Conservation (phyloP, 176 grass and related monocot species). For the Avena insularis region DNA sequence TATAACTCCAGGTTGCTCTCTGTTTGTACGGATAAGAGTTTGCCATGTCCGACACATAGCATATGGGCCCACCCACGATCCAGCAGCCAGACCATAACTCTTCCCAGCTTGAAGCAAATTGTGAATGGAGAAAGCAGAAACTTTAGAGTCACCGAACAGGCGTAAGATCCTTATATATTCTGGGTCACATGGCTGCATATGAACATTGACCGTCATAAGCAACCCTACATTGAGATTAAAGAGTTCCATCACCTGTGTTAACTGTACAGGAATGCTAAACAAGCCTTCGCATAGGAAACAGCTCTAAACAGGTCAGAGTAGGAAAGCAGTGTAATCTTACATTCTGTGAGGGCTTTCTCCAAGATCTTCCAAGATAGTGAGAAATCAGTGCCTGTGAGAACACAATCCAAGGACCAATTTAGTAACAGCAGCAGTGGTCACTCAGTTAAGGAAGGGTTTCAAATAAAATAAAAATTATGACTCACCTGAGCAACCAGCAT, state of each 20-base stretch:
- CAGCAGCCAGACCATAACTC: slow-evolving; percentile 75
- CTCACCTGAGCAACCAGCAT: slow-evolving; percentile 93
- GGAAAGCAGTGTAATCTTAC: slow-evolving; percentile 47
- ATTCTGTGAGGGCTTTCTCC: slow-evolving; percentile 84
- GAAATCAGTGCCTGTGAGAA: slow-evolving; percentile 76
- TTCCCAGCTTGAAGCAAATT: slow-evolving; percentile 88
- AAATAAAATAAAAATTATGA: not conserved
- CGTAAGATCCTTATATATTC: slow-evolving; percentile 81
- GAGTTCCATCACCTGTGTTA: slow-evolving; percentile 53
- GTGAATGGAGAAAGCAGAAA: slow-evolving; percentile 85
- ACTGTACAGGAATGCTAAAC: slow-evolving; percentile 9
- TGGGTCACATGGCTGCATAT: slow-evolving; percentile 87
- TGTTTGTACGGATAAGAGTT: slow-evolving; percentile 72
- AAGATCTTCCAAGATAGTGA: slow-evolving; percentile 93
- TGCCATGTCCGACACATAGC: slow-evolving; percentile 98
- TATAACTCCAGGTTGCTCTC: slow-evolving; percentile 45
- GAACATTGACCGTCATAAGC: slow-evolving; percentile 69
- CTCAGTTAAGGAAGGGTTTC: not conserved
- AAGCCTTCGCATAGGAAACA: not conserved
- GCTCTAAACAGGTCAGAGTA: slow-evolving; percentile 1
- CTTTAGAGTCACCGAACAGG: slow-evolving; percentile 84
- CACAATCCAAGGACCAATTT: slow-evolving; percentile 25
- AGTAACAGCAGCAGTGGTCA: not conserved
- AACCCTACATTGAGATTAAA: slow-evolving; percentile 66
- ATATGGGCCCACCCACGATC: slow-evolving; percentile 96